Conservation (phyloP, 208 protist species). For the Balamuthia mandrillaris region DNA sequence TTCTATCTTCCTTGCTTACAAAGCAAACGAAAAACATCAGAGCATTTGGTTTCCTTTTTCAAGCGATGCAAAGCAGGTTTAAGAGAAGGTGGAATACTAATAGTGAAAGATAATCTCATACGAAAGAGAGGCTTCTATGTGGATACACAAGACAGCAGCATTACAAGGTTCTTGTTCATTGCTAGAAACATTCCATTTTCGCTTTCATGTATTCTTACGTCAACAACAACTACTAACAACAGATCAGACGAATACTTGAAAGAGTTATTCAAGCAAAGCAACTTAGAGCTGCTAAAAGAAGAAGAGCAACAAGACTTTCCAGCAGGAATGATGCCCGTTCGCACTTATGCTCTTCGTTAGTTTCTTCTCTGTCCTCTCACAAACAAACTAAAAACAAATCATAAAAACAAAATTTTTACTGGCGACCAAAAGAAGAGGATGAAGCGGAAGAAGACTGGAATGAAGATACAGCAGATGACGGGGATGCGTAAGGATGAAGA, state of each 20-base stretch:
- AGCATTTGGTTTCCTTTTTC: conserved; percentile 60
- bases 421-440: too few species aligned
- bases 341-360: conserved; percentile 53
- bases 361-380: too few species aligned
- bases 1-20: not conserved
- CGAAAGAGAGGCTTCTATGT: conserved; percentile 48
- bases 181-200: not conserved
- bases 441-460: too few species aligned
- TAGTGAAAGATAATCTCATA: conserved; percentile 61
- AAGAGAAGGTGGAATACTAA: conserved; percentile 43
- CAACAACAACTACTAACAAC: not conserved
- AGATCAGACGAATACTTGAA: conserved; percentile 49
- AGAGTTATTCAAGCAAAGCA: conserved; percentile 36
- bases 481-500: too few species aligned
- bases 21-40: not conserved
- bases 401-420: too few species aligned
- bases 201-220: not conserved
- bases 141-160: conserved; percentile 57
- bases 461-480: too few species aligned
- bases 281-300: conserved; percentile 27
- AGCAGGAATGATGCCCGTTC: conserved; percentile 53
- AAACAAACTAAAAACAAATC: too few species aligned
- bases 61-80: conserved; percentile 21
- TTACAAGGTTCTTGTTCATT: conserved; percentile 34
- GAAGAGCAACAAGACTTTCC: conserved; percentile 61